Conservation (phyloP, 345 rosid genomes). For the Citrus hindsii region DNA sequence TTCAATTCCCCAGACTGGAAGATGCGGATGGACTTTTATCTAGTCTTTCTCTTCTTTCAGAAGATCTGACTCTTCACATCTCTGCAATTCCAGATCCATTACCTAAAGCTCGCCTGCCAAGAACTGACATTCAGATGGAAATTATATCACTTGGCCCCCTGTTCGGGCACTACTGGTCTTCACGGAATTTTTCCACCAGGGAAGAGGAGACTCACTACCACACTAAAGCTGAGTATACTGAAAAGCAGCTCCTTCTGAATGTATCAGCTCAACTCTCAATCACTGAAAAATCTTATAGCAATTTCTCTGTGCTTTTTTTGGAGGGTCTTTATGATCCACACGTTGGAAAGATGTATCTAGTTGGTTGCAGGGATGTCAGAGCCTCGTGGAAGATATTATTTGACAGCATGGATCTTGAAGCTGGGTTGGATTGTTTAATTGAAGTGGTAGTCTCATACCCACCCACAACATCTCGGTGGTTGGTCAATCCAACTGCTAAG, state of each 20-base stretch:
- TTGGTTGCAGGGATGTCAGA: conserved; percentile 85
- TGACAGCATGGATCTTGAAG: conserved; percentile 78
- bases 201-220: conserved; percentile 43
- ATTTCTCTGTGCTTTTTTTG: conserved; percentile 59
- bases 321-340: conserved; percentile 83
- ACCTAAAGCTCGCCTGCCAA: conserved; percentile 20
- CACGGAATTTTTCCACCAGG: conserved; percentile 20
- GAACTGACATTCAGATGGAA: conserved; percentile 46
- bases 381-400: conserved; percentile 71
- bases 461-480: conserved; percentile 72
- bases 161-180: conserved; percentile 65
- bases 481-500: conserved; percentile 69
- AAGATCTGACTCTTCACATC: conserved; percentile 67
- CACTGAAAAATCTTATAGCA: conserved; percentile 37
- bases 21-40: conserved; percentile 48
- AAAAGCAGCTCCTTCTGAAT: conserved; percentile 74
- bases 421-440: conserved; percentile 71
- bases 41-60: conserved; percentile 66
- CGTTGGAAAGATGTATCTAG: conserved; percentile 77
- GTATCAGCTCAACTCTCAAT: conserved; percentile 73
- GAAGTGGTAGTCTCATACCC: conserved; percentile 75
- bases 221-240: conserved; percentile 59
- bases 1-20: conserved; percentile 67
- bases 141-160: conserved; percentile 64
- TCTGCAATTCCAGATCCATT: conserved; percentile 48